Evolutionary conservation across 192 early-diverging fungal genomes (phyloP).

Genomic region (Glomus cerebriforme): DNA sequence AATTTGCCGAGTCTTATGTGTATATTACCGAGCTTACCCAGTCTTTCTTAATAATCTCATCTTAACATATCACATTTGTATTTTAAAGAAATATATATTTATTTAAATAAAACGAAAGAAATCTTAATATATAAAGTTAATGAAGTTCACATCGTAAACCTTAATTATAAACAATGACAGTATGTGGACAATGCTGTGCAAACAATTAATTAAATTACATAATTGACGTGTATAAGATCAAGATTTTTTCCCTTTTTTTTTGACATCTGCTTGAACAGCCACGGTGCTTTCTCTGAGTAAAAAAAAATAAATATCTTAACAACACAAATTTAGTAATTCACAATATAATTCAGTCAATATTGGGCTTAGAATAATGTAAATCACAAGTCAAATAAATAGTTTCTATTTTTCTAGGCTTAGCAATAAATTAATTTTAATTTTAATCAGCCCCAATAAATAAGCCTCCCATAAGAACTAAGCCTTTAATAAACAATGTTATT

Average conservation of each 20-base stretch:
- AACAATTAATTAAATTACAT: not conserved
- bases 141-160: not conserved
- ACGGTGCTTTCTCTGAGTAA: not conserved
- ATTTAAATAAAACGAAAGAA: not conserved
- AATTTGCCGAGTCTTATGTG: no score
- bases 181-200: not conserved
- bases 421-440: not conserved
- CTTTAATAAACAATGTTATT: not conserved
- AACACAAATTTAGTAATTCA: not conserved
- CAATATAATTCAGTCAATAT: not conserved
- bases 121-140: not conserved
- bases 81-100: not conserved
- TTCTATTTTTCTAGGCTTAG: not conserved
- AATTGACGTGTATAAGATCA: not conserved
- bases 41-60: no score
- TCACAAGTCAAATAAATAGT: not conserved
- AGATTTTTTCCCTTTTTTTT: not conserved
- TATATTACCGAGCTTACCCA: no score
- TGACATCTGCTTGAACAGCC: not conserved
- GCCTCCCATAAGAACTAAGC: not conserved
- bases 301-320: not conserved
- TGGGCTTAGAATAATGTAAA: not conserved
- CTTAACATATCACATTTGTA: not conserved
- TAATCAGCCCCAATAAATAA: not conserved
- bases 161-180: not conserved